Evolutionary conservation across 192 early-diverging fungal genomes (phyloP).

Genomic region (Backusella australiensis): DNA sequence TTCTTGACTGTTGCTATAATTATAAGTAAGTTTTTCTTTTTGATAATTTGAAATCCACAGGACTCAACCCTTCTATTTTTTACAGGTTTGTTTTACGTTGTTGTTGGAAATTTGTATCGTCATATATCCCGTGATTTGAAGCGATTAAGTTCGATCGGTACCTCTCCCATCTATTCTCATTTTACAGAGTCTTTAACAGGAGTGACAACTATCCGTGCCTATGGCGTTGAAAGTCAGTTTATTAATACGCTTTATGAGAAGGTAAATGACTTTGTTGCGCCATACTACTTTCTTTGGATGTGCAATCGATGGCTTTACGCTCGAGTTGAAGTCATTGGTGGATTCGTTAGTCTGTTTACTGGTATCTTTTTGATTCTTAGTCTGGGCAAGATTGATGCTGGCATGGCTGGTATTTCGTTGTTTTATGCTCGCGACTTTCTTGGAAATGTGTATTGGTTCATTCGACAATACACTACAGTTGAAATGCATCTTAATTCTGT

Average conservation of each 20-base stretch:
- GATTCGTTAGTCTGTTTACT: conserved; percentile 66
- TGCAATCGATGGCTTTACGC: conserved; percentile 77
- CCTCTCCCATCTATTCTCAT: conserved; percentile 74
- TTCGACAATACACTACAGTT: conserved; percentile 69
- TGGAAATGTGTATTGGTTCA: conserved; percentile 49
- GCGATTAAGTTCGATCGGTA: conserved; percentile 73
- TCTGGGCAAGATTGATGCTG: conserved; percentile 55
- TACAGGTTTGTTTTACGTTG: not conserved
- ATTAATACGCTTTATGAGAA: conserved; percentile 53
- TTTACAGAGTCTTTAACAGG: conserved; percentile 82
- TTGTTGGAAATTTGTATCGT: conserved; percentile 65
- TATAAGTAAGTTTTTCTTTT: conserved; percentile 45
- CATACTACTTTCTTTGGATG: conserved; percentile 72
- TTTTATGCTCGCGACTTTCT: conserved; percentile 83
- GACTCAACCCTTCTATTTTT: not conserved
- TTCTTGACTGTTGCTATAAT: conserved; percentile 29
- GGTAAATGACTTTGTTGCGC: conserved; percentile 66
- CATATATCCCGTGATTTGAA: conserved; percentile 84
- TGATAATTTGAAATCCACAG: not conserved
- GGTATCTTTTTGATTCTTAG: conserved; percentile 61
- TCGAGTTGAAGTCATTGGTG: conserved; percentile 54
- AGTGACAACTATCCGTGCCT: conserved; percentile 81
- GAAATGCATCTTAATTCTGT: conserved; percentile 87
- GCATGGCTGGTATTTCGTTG: conserved; percentile 80
- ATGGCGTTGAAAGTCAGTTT: conserved; percentile 63